phyloP scores from a whole-genome alignment of 768 basidiomycete genomes.

The Russula earlei region DNA sequence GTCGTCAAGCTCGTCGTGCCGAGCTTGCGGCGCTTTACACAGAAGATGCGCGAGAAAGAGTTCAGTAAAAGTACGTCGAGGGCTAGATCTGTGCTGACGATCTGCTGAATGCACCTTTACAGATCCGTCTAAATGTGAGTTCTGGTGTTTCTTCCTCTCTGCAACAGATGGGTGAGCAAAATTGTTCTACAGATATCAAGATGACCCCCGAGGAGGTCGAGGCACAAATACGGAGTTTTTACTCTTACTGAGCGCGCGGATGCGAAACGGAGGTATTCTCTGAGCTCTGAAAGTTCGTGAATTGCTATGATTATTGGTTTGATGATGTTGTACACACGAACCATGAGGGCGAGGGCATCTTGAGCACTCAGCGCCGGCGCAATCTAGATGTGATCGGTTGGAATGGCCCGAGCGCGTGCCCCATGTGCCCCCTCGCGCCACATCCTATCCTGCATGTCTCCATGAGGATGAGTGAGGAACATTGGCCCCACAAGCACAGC shows the following conservation, averaged over 20 bases:
- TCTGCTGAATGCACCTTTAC: slow-evolving; percentile 1
- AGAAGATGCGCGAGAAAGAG: slow-evolving; percentile 70
- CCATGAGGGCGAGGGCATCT: too few relatives aligned
- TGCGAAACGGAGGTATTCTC: neutral
- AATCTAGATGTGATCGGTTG: neutral
- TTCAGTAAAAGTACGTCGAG: slow-evolving; percentile 67
- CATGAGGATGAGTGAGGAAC: neutral
- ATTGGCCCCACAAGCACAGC: neutral
- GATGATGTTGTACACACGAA: too few relatives aligned
- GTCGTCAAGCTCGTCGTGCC: slow-evolving; percentile 71
- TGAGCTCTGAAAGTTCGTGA: too few relatives aligned
- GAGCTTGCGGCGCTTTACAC: slow-evolving; percentile 60
- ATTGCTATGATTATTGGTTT: too few relatives aligned
- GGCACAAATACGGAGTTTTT: slow-evolving; percentile 54
- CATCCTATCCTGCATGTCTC: neutral
- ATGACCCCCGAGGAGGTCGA: slow-evolving; percentile 68
- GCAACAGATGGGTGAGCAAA: neutral
- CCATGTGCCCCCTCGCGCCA: neutral
- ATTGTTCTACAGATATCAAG: slow-evolving; percentile 55
- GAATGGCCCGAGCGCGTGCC: too few relatives aligned
- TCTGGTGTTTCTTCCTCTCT: neutral
- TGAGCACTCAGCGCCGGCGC: too few relatives aligned
- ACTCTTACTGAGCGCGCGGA: slow-evolving; percentile 24
- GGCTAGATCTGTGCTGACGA: neutral
- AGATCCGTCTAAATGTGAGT: slow-evolving; percentile 70